These are phyloP conservation scores for Dicorynia guianensis DNA, from an alignment of 306 rosid species.

Conservation along the genomic window DNA sequence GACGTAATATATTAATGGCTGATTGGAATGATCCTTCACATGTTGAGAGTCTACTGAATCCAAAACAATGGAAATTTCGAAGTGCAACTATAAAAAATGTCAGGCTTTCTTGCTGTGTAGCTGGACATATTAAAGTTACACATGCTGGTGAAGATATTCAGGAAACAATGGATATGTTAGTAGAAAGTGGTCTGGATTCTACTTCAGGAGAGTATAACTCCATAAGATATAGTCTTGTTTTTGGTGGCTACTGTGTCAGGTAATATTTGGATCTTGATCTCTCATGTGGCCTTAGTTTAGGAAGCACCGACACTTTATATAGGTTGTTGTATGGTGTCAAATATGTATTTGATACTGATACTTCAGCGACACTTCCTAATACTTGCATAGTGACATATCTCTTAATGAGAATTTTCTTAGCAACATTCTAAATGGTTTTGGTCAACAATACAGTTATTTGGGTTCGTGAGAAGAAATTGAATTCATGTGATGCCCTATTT, in stretches of 20 bases:
- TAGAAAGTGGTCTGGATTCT: slow-evolving; percentile 72
- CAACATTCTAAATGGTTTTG: too few species aligned
- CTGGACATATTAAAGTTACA: slow-evolving; percentile 96
- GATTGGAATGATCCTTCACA: slow-evolving; percentile 99
- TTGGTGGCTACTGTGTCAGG: slow-evolving; percentile 86
- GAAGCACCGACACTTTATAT: too few species aligned
- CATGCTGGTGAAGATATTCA: slow-evolving; percentile 98
- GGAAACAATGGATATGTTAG: slow-evolving; percentile 93
- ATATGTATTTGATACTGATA: too few species aligned
- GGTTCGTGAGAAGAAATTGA: too few species aligned
- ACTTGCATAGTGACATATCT: too few species aligned
- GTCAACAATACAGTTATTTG: too few species aligned
- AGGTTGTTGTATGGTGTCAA: too few species aligned
- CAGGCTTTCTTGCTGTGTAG: slow-evolving; percentile 94
- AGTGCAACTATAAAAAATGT: slow-evolving; percentile 78
- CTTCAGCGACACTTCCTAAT: too few species aligned
- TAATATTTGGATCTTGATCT: slow-evolving; percentile 48
- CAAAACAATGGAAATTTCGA: slow-evolving; percentile 91
- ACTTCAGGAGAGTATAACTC: slow-evolving; percentile 74
- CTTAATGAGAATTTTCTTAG: too few species aligned
- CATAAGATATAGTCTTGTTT: slow-evolving; percentile 71
- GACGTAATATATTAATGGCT: slow-evolving; percentile 93
- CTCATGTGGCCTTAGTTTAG: slow-evolving; percentile 31
- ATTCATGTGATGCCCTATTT: too few species aligned
- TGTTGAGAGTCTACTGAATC: slow-evolving; percentile 92